phyloP scores from a whole-genome alignment of 345 rosid species.

The Aurinia saxatilis region DNA sequence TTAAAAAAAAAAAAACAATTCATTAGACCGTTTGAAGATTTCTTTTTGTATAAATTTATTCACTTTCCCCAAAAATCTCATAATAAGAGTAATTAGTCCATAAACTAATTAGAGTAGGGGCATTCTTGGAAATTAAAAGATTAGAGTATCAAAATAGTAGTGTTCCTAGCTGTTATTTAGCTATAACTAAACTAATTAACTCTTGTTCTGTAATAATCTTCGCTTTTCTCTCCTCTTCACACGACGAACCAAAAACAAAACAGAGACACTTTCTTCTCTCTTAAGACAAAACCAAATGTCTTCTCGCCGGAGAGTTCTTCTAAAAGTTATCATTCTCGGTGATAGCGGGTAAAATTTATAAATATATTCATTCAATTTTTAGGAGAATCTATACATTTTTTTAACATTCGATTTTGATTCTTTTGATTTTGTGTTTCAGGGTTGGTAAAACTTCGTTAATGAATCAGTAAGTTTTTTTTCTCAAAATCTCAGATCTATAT shows the following conservation, averaged over 20 bases:
- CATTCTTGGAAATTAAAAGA: neutral
- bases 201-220: neutral
- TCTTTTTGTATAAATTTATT: neutral
- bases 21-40: neutral
- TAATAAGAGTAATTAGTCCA: neutral
- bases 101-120: slow-evolving; percentile 11
- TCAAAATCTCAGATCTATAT: too few species aligned
- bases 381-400: too few species aligned
- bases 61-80: neutral
- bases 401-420: neutral
- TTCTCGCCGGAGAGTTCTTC: slow-evolving; percentile 72
- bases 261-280: slow-evolving; percentile 22
- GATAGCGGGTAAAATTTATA: slow-evolving; percentile 58
- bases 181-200: neutral
- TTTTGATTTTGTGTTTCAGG: slow-evolving; percentile 32
- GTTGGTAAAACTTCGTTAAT: slow-evolving; percentile 93
- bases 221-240: neutral
- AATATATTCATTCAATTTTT: too few species aligned
- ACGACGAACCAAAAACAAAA: neutral
- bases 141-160: neutral
- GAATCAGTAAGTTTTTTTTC: slow-evolving; percentile 79
- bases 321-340: slow-evolving; percentile 81
- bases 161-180: slow-evolving; percentile 23
- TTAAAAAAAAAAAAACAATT: neutral
- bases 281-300: slow-evolving; percentile 39